Percentiles rank a stretch among this genome's conserved stretches.
Conservation (phyloP, 208 protist genomes). For the Acanthamoeba royreba region DNA sequence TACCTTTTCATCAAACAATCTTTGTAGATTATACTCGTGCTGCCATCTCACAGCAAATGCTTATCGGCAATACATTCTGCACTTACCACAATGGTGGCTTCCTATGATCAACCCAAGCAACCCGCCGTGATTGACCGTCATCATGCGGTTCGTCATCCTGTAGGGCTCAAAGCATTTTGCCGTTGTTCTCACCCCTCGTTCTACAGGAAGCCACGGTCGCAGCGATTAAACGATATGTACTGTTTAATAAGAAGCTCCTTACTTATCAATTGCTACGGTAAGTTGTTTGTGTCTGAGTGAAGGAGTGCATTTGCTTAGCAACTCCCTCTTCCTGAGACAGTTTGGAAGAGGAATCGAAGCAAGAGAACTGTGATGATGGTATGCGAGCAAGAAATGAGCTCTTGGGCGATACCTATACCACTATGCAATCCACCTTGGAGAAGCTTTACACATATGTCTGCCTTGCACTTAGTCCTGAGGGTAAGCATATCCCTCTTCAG, state of each 20-base stretch:
- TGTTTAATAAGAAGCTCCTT: constrained; percentile 25
- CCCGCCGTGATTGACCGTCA: neutral
- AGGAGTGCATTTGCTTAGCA: neutral
- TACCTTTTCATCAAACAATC: neutral
- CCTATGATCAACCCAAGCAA: neutral
- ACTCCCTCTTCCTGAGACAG: neutral
- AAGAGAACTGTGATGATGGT: neutral
- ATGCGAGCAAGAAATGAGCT: neutral
- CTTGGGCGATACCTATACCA: neutral
- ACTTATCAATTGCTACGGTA: constrained; percentile 14
- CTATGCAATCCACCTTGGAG: neutral
- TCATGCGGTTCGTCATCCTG: neutral
- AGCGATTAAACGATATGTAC: neutral
- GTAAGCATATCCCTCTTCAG: neutral
- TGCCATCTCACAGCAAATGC: constrained; percentile 10
- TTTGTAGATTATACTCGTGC: neutral
- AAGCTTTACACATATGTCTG: neutral
- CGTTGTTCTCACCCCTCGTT: neutral
- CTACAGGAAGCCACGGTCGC: neutral
- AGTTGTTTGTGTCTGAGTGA: neutral
- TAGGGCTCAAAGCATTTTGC: neutral
- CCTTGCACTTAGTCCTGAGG: neutral
- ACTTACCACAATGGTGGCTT: neutral
- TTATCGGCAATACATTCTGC: neutral
- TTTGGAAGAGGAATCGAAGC: neutral